Conservation (phyloP, 1,284 basidiomycete genomes). For the Flammula alnicola region DNA sequence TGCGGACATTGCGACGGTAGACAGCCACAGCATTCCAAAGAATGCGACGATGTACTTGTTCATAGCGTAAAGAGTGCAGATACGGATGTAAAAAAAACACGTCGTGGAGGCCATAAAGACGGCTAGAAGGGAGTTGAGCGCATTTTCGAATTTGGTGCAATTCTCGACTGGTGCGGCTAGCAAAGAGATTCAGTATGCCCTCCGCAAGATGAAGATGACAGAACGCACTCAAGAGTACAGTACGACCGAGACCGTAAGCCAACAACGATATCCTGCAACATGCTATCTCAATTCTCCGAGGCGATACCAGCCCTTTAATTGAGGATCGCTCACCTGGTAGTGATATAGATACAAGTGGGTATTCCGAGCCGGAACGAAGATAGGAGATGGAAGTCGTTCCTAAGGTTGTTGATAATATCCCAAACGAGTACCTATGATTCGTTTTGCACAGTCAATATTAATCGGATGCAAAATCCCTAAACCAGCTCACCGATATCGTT, state of each 20-base stretch:
- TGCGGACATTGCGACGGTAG: constrained; percentile 23
- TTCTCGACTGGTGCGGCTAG: constrained; percentile 18
- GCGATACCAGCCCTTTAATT: not conserved
- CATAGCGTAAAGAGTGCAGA: constrained; percentile 33
- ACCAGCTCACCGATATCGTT: constrained; percentile 6
- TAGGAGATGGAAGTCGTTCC: constrained; percentile 14
- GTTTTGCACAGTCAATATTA: not conserved
- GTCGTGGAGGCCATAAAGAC: constrained; percentile 32
- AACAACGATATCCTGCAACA: constrained; percentile 5
- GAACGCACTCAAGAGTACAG: constrained; percentile 7
- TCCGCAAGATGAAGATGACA: not conserved
- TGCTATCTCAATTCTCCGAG: not conserved
- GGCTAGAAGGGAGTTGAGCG: constrained; percentile 22
- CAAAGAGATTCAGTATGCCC: not conserved
- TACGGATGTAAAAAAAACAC: constrained; percentile 39
- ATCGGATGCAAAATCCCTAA: not conserved
- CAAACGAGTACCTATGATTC: constrained; percentile 12
- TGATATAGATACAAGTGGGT: constrained; percentile 14
- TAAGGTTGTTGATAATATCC: constrained; percentile 18
- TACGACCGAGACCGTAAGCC: constrained; percentile 9
- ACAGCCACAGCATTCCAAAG: constrained; percentile 35
- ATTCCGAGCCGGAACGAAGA: constrained; percentile 8
- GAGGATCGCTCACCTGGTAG: constrained; percentile 10
- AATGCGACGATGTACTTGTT: constrained; percentile 23
- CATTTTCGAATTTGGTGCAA: constrained; percentile 15